These are phyloP conservation scores for Jamesozyma lodderae DNA, from an alignment of 805 yeast genomes.

Conservation along the genomic window DNA sequence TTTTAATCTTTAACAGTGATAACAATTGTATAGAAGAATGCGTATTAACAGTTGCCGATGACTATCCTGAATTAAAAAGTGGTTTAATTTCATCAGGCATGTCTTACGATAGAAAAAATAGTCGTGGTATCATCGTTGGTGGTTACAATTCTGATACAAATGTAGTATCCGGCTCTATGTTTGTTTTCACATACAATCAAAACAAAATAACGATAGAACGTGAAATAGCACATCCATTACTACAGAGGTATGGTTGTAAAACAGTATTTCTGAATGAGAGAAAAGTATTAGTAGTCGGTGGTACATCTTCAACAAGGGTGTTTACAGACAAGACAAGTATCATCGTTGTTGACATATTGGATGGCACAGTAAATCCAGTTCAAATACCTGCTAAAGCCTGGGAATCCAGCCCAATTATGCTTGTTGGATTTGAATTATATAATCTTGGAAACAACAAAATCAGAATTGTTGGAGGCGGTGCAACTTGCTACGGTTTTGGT, in stretches of 20 bases:
- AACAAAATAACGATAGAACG: constrained; percentile 15
- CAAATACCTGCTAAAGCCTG: constrained; percentile 32
- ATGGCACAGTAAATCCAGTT: constrained; percentile 17
- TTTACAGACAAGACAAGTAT: constrained; percentile 32
- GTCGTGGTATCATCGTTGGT: constrained; percentile 17
- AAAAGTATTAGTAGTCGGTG: constrained; percentile 46
- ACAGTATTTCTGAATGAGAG: constrained; percentile 24
- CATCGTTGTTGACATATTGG: constrained; percentile 28
- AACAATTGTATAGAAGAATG: constrained; percentile 12
- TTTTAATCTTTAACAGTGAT: constrained; percentile 13
- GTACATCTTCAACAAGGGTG: constrained; percentile 37
- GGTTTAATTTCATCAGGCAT: constrained; percentile 15
- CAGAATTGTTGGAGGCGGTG: constrained; percentile 56
- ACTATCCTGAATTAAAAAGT: neutral
- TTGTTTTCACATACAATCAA: constrained; percentile 24
- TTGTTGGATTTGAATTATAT: constrained; percentile 45
- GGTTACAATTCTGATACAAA: constrained; percentile 16
- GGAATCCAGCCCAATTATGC: constrained; percentile 30
- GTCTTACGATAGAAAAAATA: constrained; percentile 8
- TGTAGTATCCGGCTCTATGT: constrained; percentile 23
- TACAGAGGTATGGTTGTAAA: constrained; percentile 45
- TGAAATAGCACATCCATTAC: constrained; percentile 22
- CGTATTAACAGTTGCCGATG: neutral
- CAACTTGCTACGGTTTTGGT: constrained; percentile 77
- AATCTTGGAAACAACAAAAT: constrained; percentile 14